Conservation (phyloP, 2,329 filamentous ascomycete species). For the Cladosporium velox region DNA sequence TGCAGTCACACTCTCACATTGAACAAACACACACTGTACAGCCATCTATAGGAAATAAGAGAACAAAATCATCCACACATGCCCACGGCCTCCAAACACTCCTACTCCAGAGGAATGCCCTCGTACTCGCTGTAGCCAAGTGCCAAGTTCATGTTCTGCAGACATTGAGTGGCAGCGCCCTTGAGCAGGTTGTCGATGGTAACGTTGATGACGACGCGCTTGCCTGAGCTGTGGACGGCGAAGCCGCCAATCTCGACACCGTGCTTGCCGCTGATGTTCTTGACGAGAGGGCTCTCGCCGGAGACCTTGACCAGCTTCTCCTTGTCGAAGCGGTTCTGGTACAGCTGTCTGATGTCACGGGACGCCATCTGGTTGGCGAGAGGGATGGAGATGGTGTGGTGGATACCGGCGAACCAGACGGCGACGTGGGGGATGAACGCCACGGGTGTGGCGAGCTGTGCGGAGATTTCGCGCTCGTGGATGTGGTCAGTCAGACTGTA, state of each 20-base stretch:
- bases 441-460: conserved; percentile 71
- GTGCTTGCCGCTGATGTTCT: conserved; percentile 80
- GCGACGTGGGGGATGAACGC: conserved; percentile 93
- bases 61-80: not conserved
- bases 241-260: conserved; percentile 94
- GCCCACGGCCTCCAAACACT: not conserved
- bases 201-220: conserved; percentile 89
- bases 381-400: conserved; percentile 87
- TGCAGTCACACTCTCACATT: not conserved
- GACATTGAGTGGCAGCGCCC: conserved; percentile 87
- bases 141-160: conserved; percentile 95
- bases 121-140: conserved; percentile 86
- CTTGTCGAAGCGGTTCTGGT: conserved; percentile 93
- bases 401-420: conserved; percentile 96
- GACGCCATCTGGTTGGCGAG: conserved; percentile 84
- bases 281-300: conserved; percentile 84
- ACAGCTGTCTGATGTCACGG: conserved; percentile 88
- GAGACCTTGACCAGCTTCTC: conserved; percentile 93
- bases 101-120: conserved; percentile 66
- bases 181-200: conserved; percentile 94
- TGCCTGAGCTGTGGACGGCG: conserved; percentile 85
- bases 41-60: conserved; percentile 5
- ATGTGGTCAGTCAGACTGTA: conserved; percentile 93
- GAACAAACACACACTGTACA: conserved; percentile 5
- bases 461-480: conserved; percentile 86